Conservation (phyloP, 192 early-diverging fungal genomes). For the Gryganskiella cystojenkinii region DNA sequence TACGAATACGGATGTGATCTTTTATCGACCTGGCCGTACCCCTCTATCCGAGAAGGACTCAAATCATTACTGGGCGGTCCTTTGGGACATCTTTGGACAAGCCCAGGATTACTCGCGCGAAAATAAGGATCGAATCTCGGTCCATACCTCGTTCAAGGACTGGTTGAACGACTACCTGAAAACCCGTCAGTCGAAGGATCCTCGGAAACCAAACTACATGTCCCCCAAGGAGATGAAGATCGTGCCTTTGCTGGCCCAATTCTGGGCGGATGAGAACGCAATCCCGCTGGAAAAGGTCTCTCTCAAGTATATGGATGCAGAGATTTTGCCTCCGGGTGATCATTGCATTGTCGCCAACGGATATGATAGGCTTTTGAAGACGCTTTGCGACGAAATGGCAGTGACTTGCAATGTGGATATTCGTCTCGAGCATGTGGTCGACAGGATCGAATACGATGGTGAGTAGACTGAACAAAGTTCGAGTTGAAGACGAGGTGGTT, state of each 20-base stretch:
- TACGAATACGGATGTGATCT: slow-evolving; percentile 45
- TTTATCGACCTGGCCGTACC: slow-evolving; percentile 15
- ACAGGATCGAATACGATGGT: slow-evolving; percentile 51
- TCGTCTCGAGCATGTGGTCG: slow-evolving; percentile 41
- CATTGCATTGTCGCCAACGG: slow-evolving; percentile 48
- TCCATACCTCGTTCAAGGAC: slow-evolving; percentile 30
- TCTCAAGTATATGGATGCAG: slow-evolving; percentile 55
- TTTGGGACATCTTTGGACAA: slow-evolving; percentile 37
- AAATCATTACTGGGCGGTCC: slow-evolving; percentile 50
- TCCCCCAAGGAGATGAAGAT: slow-evolving; percentile 25
- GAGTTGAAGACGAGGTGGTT: neutral
- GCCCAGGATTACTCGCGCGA: slow-evolving; percentile 26
- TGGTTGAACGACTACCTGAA: slow-evolving; percentile 32
- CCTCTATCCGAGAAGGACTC: slow-evolving; percentile 25
- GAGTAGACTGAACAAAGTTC: too few species aligned
- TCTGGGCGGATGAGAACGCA: slow-evolving; percentile 51
- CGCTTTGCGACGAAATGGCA: slow-evolving; percentile 22
- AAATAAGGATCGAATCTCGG: slow-evolving; percentile 30
- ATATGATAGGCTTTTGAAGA: slow-evolving; percentile 43
- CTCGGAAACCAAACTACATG: slow-evolving; percentile 29
- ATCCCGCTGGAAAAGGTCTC: slow-evolving; percentile 41
- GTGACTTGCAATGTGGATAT: slow-evolving; percentile 37
- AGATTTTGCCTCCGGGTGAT: slow-evolving; percentile 47
- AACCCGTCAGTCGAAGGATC: slow-evolving; percentile 25
- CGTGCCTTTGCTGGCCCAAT: slow-evolving; percentile 27